Percentiles rank a stretch among this genome's conserved stretches.
These are phyloP conservation scores for Canavalia gladiata DNA, from an alignment of 306 rosid genomes.

Conservation along the genomic window DNA sequence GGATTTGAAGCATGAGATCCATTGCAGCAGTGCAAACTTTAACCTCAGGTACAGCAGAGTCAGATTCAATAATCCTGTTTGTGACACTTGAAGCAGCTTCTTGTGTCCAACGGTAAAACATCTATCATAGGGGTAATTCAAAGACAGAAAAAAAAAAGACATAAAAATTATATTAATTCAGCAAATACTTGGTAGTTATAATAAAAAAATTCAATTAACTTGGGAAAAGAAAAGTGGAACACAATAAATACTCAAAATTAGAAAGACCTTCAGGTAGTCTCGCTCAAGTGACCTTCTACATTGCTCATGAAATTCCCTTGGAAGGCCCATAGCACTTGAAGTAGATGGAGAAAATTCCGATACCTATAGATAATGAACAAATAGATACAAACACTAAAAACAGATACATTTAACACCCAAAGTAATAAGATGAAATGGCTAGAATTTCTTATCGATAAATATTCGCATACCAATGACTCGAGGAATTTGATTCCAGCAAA, in stretches of 20 bases:
- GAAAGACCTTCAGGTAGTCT: slow-evolving; percentile 82
- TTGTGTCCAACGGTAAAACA: slow-evolving; percentile 83
- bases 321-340: slow-evolving; percentile 95
- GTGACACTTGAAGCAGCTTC: slow-evolving; percentile 92
- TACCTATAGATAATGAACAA: slow-evolving; percentile 60
- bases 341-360: slow-evolving; percentile 98
- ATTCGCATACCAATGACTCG: slow-evolving; percentile 77
- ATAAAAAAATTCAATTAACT: slow-evolving; percentile 39
- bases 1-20: slow-evolving; percentile 92
- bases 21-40: slow-evolving; percentile 86
- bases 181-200: slow-evolving; percentile 23
- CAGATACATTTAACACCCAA: slow-evolving; percentile 37
- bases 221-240: neutral
- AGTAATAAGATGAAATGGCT: slow-evolving; percentile 40
- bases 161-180: neutral
- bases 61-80: slow-evolving; percentile 73
- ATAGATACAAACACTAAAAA: slow-evolving; percentile 15
- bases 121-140: slow-evolving; percentile 54
- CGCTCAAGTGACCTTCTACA: slow-evolving; percentile 85
- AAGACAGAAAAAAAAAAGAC: neutral
- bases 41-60: slow-evolving; percentile 78
- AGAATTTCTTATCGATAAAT: slow-evolving; percentile 31
- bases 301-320: slow-evolving; percentile 96
- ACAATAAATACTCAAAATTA: slow-evolving; percentile 31
- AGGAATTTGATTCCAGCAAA: slow-evolving; percentile 84